Conservation (phyloP, 116 monocot genomes). For the Dioscorea cayenensis region DNA sequence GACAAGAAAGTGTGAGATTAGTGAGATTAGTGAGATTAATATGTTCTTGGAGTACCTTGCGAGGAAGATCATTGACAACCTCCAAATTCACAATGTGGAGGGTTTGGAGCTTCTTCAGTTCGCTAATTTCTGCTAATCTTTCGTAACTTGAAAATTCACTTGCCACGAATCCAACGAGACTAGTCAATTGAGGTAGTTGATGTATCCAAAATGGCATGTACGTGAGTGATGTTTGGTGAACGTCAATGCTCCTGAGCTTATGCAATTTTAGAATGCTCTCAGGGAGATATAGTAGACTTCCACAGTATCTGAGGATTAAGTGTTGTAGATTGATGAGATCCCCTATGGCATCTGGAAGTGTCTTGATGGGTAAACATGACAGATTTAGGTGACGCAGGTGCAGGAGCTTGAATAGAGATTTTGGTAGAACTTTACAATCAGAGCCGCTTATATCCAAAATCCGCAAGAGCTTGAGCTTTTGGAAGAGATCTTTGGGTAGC, state of each 20-base stretch:
- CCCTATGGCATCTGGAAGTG: conserved; percentile 19
- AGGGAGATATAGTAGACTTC: not conserved
- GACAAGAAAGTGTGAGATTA: not conserved
- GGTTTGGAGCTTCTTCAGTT: no score
- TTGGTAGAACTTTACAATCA: not conserved
- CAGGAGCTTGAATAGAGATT: conserved; percentile 18
- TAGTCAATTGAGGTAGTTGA: not conserved
- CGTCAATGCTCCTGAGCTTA: conserved; percentile 8
- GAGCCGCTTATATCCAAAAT: conserved; percentile 5
- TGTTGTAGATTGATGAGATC: conserved; percentile 8
- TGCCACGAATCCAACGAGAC: not conserved
- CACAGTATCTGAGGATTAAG: conserved; percentile 2
- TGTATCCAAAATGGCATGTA: not conserved
- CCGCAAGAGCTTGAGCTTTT: not conserved
- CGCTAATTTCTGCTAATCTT: no score
- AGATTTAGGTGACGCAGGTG: conserved; percentile 30
- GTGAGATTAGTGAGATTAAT: not conserved
- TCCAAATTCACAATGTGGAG: no score
- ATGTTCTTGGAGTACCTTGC: not conserved
- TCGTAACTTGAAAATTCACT: no score
- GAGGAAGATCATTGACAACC: no score
- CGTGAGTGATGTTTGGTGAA: not conserved
- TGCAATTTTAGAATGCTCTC: not conserved
- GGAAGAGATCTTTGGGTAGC: not conserved
- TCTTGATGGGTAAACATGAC: not conserved